Percentiles rank a stretch among this genome's conserved stretches.
Conservation (phyloP, 208 protist genomes). For the Crithidia acanthocephali region DNA sequence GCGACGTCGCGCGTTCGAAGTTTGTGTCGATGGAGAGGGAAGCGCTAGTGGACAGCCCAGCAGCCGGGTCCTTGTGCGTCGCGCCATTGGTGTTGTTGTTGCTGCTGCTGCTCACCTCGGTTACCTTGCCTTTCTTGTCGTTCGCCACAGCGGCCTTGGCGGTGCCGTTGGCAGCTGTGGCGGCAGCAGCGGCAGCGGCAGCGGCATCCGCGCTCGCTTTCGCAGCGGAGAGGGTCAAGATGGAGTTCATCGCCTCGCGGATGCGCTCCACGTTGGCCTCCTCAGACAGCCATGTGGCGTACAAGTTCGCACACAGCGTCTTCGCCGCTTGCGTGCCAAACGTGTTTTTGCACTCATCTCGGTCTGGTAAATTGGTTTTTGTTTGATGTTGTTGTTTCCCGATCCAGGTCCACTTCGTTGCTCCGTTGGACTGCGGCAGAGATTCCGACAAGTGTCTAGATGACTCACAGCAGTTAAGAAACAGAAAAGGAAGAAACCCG, state of each 20-base stretch:
- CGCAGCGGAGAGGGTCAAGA: conserved; percentile 29
- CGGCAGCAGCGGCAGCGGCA: neutral
- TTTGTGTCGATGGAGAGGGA: neutral
- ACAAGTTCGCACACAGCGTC: conserved; percentile 74
- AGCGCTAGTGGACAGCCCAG: conserved; percentile 20
- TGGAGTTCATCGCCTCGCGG: conserved; percentile 50
- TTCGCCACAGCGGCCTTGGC: neutral
- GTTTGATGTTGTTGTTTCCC: neutral
- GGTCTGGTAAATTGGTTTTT: conserved; percentile 2
- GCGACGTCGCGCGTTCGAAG: conserved; percentile 31
- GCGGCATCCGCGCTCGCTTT: conserved; percentile 25
- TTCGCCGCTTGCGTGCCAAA: conserved; percentile 57
- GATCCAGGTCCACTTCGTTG: too few species aligned
- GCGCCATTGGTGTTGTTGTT: conserved; percentile 19
- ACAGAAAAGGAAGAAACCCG: too few species aligned
- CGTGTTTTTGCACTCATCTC: conserved; percentile 33
- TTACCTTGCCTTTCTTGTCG: conserved; percentile 19
- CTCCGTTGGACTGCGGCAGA: too few species aligned
- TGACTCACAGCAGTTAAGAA: too few species aligned
- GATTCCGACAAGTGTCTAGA: too few species aligned
- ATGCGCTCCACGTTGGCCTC: conserved; percentile 54
- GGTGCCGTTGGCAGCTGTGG: neutral
- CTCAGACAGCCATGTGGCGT: conserved; percentile 71
- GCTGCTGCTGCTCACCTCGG: conserved; percentile 13
- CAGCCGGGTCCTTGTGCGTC: conserved; percentile 15